A percentile compares a stretch with the other conserved stretches of the same genome.
These are phyloP conservation scores for Mariannaea sp. DNA, from an alignment of 2,329 filamentous ascomycete species.

Conservation along the genomic window DNA sequence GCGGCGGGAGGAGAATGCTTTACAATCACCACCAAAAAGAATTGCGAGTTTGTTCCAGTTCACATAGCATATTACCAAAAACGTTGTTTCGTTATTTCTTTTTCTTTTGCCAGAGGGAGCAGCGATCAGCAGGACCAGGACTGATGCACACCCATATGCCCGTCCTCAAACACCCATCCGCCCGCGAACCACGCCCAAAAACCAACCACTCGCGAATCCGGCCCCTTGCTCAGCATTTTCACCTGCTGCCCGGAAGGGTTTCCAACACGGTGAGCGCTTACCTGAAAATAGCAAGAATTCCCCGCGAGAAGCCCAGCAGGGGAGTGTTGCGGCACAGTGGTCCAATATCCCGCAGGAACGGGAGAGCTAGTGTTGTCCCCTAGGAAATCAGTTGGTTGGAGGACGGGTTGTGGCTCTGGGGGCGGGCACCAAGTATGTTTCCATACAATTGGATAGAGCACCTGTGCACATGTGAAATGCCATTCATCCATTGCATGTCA, in stretches of 20 bases:
- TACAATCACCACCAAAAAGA: neutral
- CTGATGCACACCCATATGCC: conserved; percentile 24
- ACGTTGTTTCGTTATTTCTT: neutral
- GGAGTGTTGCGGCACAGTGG: conserved; percentile 1
- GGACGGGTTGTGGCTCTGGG: conserved; percentile 1
- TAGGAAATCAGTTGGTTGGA: conserved; percentile 13
- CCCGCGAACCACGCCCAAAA: conserved; percentile 20
- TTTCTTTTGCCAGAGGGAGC: neutral
- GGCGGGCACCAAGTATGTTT: too few species aligned
- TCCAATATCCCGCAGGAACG: conserved; percentile 31
- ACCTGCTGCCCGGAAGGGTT: conserved; percentile 19
- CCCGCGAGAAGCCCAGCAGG: conserved; percentile 21
- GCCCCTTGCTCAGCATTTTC: too few species aligned
- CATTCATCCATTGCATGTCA: conserved; percentile 10
- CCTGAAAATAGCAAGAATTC: conserved; percentile 29
- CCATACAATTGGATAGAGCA: neutral
- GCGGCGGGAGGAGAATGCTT: neutral
- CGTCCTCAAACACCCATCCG: conserved; percentile 30
- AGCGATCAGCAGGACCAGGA: conserved; percentile 5
- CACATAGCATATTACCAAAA: conserved; percentile 11
- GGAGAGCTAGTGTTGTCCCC: conserved; percentile 14
- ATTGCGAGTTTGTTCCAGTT: too few species aligned
- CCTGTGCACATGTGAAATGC: neutral
- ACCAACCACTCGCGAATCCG: conserved; percentile 22
- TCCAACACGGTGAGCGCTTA: conserved; percentile 7